Conservation (phyloP, 306 rosid genomes). For the Sesbania bispinosa region DNA sequence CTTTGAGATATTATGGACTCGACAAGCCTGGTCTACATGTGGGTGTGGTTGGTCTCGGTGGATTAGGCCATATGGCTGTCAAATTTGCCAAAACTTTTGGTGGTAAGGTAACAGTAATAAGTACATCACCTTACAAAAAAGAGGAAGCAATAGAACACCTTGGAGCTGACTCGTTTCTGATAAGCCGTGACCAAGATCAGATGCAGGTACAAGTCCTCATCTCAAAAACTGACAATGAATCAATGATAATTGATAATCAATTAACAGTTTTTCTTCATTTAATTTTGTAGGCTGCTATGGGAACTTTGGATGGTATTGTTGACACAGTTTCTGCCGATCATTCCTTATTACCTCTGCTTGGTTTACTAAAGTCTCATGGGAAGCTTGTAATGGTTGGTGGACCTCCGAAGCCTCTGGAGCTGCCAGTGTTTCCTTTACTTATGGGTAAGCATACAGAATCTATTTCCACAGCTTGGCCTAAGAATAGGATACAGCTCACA, state of each 20-base stretch:
- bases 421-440: constrained; percentile 27
- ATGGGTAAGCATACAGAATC: background rate
- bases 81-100: no score
- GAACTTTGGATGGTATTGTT: constrained; percentile 42
- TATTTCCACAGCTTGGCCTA: no score
- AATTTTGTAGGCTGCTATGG: constrained; percentile 13
- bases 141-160: constrained; percentile 40
- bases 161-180: constrained; percentile 45
- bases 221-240: background rate
- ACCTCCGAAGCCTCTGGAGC: constrained; percentile 32
- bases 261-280: background rate
- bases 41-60: no score
- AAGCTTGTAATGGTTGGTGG: constrained; percentile 38
- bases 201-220: constrained; percentile 16
- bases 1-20: constrained; percentile 34
- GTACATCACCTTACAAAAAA: constrained; percentile 50
- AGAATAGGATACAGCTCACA: background rate
- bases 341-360: constrained; percentile 24
- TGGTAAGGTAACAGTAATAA: constrained; percentile 44
- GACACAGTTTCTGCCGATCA: no score
- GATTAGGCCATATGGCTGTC: no score
- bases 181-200: constrained; percentile 38
- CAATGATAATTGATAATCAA: no score
- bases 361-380: constrained; percentile 32
- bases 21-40: constrained; percentile 42